phyloP scores from a whole-genome alignment of 371 early-diverging fungal genomes.

The Mucor indicus region DNA sequence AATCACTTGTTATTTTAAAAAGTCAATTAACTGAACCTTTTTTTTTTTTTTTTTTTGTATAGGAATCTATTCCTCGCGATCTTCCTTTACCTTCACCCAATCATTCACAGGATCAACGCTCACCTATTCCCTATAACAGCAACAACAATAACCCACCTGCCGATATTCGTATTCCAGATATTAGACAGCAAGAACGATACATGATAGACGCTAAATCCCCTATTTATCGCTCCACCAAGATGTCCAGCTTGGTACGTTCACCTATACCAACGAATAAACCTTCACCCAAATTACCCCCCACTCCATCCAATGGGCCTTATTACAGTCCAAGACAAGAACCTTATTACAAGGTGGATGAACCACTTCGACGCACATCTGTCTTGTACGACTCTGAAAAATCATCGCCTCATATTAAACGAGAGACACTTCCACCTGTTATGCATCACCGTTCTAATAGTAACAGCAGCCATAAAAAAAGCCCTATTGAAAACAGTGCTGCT shows the following conservation, averaged over 20 bases:
- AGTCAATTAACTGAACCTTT: too few species aligned
- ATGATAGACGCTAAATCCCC: slow-evolving; percentile 22
- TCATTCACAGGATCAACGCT: too few species aligned
- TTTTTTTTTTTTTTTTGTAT: neutral
- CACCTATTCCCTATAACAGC: slow-evolving; percentile 17
- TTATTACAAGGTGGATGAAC: too few species aligned
- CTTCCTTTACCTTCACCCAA: slow-evolving; percentile 24
- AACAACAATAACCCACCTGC: neutral
- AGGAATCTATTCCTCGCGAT: slow-evolving; percentile 21
- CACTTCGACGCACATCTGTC: slow-evolving; percentile 24
- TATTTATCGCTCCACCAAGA: slow-evolving; percentile 3
- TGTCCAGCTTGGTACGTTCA: too few species aligned
- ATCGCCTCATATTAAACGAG: neutral
- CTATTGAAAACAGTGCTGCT: slow-evolving; percentile 34
- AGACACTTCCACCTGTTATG: neutral
- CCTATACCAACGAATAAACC: neutral
- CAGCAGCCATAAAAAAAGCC: slow-evolving; percentile 11
- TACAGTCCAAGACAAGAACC: neutral
- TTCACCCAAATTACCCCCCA: neutral
- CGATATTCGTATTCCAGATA: slow-evolving; percentile 36
- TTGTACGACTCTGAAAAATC: slow-evolving; percentile 11
- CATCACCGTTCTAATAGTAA: slow-evolving; percentile 1
- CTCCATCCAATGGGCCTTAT: neutral
- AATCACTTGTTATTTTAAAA: too few species aligned
- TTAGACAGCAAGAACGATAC: slow-evolving; percentile 18